Percentiles rank a stretch among this genome's conserved stretches.
These are phyloP conservation scores for Globisporangium ultimum DNA, from an alignment of 352 stramenopile genomes.

Conservation along the genomic window DNA sequence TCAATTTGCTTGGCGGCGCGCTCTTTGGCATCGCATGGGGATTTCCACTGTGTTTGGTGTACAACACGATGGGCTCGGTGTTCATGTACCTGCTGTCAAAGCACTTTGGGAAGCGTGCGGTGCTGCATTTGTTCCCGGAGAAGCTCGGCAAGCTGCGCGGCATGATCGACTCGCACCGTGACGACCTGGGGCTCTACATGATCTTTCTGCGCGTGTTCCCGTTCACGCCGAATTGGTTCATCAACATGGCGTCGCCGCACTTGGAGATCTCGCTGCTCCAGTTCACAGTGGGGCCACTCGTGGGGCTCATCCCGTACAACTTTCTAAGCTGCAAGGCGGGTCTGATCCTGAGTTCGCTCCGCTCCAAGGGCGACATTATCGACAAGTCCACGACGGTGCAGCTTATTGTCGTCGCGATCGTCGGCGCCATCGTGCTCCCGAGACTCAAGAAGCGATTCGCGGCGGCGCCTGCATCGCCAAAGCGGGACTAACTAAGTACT, in stretches of 20 bases:
- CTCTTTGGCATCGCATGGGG: slow-evolving; percentile 66
- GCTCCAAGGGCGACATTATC: slow-evolving; percentile 73
- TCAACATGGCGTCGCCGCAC: slow-evolving; percentile 81
- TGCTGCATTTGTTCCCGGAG: slow-evolving; percentile 47
- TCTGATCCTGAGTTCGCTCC: slow-evolving; percentile 66
- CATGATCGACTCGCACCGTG: slow-evolving; percentile 63
- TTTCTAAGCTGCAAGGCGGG: slow-evolving; percentile 82
- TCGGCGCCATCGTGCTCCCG: slow-evolving; percentile 57
- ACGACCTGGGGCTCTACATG: slow-evolving; percentile 82
- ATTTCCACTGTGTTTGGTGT: slow-evolving; percentile 73
- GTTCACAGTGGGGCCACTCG: slow-evolving; percentile 57
- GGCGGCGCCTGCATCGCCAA: slow-evolving; percentile 4
- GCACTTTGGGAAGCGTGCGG: slow-evolving; percentile 46
- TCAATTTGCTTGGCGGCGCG: slow-evolving; percentile 73
- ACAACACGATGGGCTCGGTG: slow-evolving; percentile 77
- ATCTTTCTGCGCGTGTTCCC: slow-evolving; percentile 79
- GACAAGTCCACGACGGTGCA: slow-evolving; percentile 72
- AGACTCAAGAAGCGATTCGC: slow-evolving; percentile 67
- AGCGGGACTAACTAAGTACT: slow-evolving; percentile 27
- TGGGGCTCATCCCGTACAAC: slow-evolving; percentile 81
- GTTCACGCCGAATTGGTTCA: slow-evolving; percentile 86
- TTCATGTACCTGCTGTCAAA: slow-evolving; percentile 74
- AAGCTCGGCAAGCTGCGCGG: slow-evolving; percentile 44
- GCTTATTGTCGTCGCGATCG: slow-evolving; percentile 62
- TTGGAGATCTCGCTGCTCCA: slow-evolving; percentile 58